A percentile compares a stretch with the other conserved stretches of the same genome.
Conservation (phyloP, 2,329 filamentous ascomycete species). For the Hymenoscyphus repandus region DNA sequence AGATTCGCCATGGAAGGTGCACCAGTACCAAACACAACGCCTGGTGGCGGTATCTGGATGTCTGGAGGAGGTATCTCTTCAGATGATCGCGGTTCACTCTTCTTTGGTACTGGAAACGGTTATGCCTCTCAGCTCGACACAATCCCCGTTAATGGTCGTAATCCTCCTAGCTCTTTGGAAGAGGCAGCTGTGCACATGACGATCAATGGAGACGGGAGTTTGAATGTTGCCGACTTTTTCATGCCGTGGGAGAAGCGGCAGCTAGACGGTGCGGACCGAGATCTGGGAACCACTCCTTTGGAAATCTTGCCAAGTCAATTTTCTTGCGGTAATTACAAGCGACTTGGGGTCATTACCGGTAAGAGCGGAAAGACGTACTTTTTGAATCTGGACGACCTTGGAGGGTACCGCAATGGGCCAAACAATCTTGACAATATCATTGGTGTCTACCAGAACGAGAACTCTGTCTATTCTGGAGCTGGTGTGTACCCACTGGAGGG, state of each 20-base stretch:
- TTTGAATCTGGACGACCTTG: conserved; percentile 43
- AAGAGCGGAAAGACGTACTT: conserved; percentile 47
- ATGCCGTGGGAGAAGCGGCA: conserved; percentile 46
- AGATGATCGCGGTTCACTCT: conserved; percentile 42
- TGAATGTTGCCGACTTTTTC: conserved; percentile 43
- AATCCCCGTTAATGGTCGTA: conserved; percentile 39
- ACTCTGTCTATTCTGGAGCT: conserved; percentile 44
- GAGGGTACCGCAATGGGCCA: conserved; percentile 42
- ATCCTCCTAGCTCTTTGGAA: conserved; percentile 41
- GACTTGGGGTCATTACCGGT: conserved; percentile 45
- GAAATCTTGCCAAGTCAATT: conserved; percentile 40
- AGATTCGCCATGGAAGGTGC: conserved; percentile 40
- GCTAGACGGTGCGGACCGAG: conserved; percentile 44
- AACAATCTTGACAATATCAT: conserved; percentile 40
- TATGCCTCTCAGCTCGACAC: conserved; percentile 42
- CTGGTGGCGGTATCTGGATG: conserved; percentile 45
- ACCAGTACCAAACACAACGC: conserved; percentile 35
- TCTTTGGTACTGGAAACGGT: conserved; percentile 44
- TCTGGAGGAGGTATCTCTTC: conserved; percentile 42
- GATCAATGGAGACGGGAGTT: conserved; percentile 38
- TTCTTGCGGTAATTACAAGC: conserved; percentile 38
- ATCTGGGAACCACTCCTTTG: conserved; percentile 42
- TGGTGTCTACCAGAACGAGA: conserved; percentile 41
- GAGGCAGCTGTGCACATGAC: conserved; percentile 45
- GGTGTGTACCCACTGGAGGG: conserved; percentile 42